Evolutionary conservation across 208 protist species (phyloP).

Genomic region (Leishmania aethiopica): DNA sequence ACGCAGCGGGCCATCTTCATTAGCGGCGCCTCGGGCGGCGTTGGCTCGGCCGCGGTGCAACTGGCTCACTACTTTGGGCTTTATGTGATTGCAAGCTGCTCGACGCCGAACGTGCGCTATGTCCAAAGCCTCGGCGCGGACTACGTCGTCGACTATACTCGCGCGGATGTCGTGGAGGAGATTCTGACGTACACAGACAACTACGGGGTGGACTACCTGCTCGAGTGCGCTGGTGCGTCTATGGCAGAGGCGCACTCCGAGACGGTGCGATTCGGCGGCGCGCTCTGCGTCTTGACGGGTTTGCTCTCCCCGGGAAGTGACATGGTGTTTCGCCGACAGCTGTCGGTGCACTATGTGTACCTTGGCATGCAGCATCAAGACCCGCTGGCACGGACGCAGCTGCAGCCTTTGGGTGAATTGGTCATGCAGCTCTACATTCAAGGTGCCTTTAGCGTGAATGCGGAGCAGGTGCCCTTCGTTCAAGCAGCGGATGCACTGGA

Average conservation of each 20-base stretch:
- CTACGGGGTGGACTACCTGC: constrained; percentile 84
- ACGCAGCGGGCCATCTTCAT: constrained; percentile 73
- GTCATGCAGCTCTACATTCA: constrained; percentile 51
- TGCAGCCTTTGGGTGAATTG: constrained; percentile 42
- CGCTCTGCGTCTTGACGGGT: constrained; percentile 60
- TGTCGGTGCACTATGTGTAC: constrained; percentile 70
- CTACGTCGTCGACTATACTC: constrained; percentile 75
- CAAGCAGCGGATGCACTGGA: constrained; percentile 49
- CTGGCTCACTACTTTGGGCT: constrained; percentile 78
- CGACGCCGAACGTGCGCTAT: constrained; percentile 53
- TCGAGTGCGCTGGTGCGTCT: constrained; percentile 55
- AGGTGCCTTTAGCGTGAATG: constrained; percentile 50
- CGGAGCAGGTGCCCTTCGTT: constrained; percentile 58
- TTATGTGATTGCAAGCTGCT: constrained; percentile 67
- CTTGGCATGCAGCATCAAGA: constrained; percentile 44
- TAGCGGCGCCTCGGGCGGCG: constrained; percentile 71
- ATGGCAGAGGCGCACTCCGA: constrained; percentile 47
- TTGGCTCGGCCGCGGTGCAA: constrained; percentile 77
- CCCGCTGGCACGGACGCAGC: constrained; percentile 36
- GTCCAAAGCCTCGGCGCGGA: constrained; percentile 68
- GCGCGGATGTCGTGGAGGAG: constrained; percentile 46
- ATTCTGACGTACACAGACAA: constrained; percentile 54
- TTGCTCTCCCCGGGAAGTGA: constrained; percentile 31
- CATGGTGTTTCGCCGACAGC: constrained; percentile 60
- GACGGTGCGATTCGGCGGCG: constrained; percentile 68